Evolutionary conservation across 2,329 filamentous ascomycete genomes (phyloP), one percentile per base, ranked within the genome.

Genomic region (Sclerotinia subarctica): DNA sequence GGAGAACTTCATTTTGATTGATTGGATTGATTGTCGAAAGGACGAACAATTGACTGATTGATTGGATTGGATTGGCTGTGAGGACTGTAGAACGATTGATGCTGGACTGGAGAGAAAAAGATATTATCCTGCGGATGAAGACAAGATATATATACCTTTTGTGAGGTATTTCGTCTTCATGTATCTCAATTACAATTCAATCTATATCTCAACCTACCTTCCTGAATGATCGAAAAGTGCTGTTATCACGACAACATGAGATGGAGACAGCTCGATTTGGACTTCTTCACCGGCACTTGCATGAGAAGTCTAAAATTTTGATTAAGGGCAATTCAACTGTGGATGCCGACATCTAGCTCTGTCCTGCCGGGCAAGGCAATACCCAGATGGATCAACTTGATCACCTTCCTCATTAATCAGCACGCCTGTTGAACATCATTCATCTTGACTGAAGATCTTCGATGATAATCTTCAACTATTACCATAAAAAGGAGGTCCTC

Each of bases 1-100:
- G 60, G 80, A 74, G 78, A 83, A 78, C 80, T 83, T 86, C 85
- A 86, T 87, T 58, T 71, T 82, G 65, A 67, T 63, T 38, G 63
- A 65, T 44, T 46, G 49, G 35, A 19, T 54, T 38, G 51, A 57
- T 66, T 67, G 47, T 53, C 26, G 51, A 52, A 63, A 21, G 38
- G 49, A 54, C 58, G 57, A 63, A 52, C 52, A 42, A 44, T 63
- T 52, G 24, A 67, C 19, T 26, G 35, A 62, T 32, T 49, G 64
- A 54, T 38, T 63, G 46, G 56, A 62, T 52, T 60, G 46, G 24
- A 38, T 38, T 63, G 49, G 21, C 57, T 47, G 57, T 67, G 64
- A 63, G 56, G 46, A 51, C 29, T 53, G 57, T 38, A 42, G 24
- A 46, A 63, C 26, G 57, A 67, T 67, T 54, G 65, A 46, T 35